These are phyloP conservation scores for Diplosphaera chodatii DNA, from an alignment of 139 green algal genomes.

Conservation along the genomic window DNA sequence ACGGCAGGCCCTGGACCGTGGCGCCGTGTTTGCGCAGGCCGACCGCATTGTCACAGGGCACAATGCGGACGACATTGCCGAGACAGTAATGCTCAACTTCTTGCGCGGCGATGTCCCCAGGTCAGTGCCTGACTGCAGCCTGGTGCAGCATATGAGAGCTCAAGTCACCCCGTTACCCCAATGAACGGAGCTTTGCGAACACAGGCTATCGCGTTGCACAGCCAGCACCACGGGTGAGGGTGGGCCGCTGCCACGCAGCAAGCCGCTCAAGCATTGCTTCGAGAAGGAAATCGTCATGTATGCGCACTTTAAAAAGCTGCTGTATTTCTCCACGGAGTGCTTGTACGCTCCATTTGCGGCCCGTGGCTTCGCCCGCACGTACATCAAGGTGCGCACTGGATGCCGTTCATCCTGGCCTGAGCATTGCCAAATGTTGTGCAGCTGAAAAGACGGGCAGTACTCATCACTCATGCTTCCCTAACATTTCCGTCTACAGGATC, in stretches of 20 bases:
- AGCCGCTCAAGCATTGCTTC: conserved; percentile 96
- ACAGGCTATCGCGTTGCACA: conserved; percentile 75
- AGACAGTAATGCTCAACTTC: conserved; percentile 97
- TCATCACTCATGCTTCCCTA: too few relatives aligned
- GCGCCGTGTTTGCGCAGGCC: conserved; percentile 60
- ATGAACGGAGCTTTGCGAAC: too few relatives aligned
- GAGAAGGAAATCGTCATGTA: conserved; percentile 99
- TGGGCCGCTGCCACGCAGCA: conserved; percentile 77
- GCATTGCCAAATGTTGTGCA: too few relatives aligned
- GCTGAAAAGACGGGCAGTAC: too few relatives aligned
- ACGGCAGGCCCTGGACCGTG: conserved; percentile 82
- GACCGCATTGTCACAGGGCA: conserved; percentile 83
- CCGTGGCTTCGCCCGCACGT: conserved; percentile 83
- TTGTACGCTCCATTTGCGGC: conserved; percentile 93
- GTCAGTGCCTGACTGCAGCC: too few relatives aligned
- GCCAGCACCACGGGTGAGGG: conserved; percentile 71
- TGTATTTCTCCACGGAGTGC: conserved; percentile 97
- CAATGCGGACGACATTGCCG: conserved; percentile 96
- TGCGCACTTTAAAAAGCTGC: conserved; percentile 95
- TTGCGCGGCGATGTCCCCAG: conserved; percentile 82
- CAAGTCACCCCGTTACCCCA: too few relatives aligned
- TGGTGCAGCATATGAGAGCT: too few relatives aligned
- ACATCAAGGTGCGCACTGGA: conserved; percentile 86
- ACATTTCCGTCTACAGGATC: background rate
- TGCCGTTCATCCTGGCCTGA: too few relatives aligned